Conservation (phyloP, 805 yeast species). For the Teunomyces funiuensis region DNA sequence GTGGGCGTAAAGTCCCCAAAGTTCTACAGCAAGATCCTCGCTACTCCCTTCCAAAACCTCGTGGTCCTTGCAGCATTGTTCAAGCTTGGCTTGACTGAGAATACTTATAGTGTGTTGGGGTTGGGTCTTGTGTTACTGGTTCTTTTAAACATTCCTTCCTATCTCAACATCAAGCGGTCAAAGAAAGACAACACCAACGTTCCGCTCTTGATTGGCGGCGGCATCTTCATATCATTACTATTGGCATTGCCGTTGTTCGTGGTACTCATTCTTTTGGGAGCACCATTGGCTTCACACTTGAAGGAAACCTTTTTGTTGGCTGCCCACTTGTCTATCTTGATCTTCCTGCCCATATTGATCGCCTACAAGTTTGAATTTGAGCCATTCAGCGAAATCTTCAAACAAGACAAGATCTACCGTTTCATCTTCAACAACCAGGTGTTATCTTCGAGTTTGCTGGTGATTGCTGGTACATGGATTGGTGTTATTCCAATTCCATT, state of each 20-base stretch:
- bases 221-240: conserved; percentile 30
- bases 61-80: conserved; percentile 30
- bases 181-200: conserved; percentile 8
- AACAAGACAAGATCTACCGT: conserved; percentile 27
- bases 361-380: conserved; percentile 51
- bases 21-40: conserved; percentile 3
- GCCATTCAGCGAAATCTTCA: conserved; percentile 24
- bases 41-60: conserved; percentile 32
- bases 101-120: conserved; percentile 22
- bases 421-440: conserved; percentile 26
- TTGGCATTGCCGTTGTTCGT: conserved; percentile 41
- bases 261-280: conserved; percentile 67
- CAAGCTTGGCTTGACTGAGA: conserved; percentile 26
- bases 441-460: conserved; percentile 26
- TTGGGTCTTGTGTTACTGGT: conserved; percentile 26
- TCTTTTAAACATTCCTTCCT: conserved; percentile 12
- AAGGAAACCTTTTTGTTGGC: conserved; percentile 61
- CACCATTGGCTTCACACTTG: conserved; percentile 61
- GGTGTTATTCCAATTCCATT: conserved; percentile 93
- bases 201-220: conserved; percentile 17
- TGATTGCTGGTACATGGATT: conserved; percentile 74
- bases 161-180: conserved; percentile 4
- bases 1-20: not conserved
- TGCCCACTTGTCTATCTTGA: conserved; percentile 57
- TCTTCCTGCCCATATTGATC: conserved; percentile 64